Evolutionary conservation across 2,329 filamentous ascomycete species (phyloP).

Genomic region (Xylaria sp.): DNA sequence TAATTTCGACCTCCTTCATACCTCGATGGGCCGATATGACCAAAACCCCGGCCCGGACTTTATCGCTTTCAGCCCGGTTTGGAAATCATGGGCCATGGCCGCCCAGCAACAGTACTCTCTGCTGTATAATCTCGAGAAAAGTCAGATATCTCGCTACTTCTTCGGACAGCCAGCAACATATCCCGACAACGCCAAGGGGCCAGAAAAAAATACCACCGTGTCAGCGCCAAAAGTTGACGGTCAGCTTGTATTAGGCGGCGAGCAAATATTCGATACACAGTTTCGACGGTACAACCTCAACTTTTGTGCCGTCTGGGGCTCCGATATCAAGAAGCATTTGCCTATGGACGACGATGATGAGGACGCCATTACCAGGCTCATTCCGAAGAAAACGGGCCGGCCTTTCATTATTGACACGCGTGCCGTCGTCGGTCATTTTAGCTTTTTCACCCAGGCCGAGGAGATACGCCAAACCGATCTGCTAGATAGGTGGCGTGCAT

Average conservation of each 20-base stretch:
- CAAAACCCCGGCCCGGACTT: slow-evolving; percentile 45
- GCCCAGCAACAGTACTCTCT: slow-evolving; percentile 61
- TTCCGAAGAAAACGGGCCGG: slow-evolving; percentile 54
- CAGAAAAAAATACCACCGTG: slow-evolving; percentile 25
- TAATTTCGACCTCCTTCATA: slow-evolving; percentile 58
- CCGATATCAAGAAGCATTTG: slow-evolving; percentile 60
- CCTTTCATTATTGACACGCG: slow-evolving; percentile 64
- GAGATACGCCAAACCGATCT: slow-evolving; percentile 64
- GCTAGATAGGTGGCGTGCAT: slow-evolving; percentile 63
- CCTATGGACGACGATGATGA: slow-evolving; percentile 60
- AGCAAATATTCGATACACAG: slow-evolving; percentile 59
- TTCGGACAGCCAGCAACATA: slow-evolving; percentile 53
- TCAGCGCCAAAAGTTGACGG: slow-evolving; percentile 21
- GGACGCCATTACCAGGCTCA: slow-evolving; percentile 56
- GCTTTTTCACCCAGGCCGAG: slow-evolving; percentile 56
- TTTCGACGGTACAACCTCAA: slow-evolving; percentile 64
- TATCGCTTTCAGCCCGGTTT: slow-evolving; percentile 56
- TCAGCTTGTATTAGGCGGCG: slow-evolving; percentile 40
- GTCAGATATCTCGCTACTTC: slow-evolving; percentile 59
- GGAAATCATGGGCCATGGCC: slow-evolving; percentile 62
- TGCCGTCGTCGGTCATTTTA: slow-evolving; percentile 65
- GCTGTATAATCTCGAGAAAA: slow-evolving; percentile 62
- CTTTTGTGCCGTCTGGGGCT: slow-evolving; percentile 65
- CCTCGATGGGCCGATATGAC: slow-evolving; percentile 60
- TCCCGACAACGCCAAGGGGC: slow-evolving; percentile 40